phyloP scores from a whole-genome alignment of 2,329 filamentous ascomycete species.

The Aquanectria penicillioides region DNA sequence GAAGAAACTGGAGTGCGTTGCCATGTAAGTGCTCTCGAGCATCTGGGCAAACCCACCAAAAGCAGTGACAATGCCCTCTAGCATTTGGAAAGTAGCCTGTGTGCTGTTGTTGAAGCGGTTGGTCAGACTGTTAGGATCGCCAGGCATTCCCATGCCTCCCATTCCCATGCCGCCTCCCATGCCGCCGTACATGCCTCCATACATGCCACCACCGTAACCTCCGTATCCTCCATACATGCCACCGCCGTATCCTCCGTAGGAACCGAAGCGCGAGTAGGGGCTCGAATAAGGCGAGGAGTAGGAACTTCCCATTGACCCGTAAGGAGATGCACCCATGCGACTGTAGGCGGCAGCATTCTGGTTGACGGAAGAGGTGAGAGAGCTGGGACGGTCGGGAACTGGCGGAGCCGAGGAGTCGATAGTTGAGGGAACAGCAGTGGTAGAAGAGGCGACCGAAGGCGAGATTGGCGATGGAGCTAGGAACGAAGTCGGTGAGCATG shows the following conservation, averaged over 20 bases:
- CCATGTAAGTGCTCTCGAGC: constrained; percentile 99
- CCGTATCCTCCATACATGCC: constrained; percentile 49
- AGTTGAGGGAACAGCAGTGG: constrained; percentile 52
- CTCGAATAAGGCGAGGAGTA: constrained; percentile 52
- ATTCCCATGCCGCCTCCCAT: constrained; percentile 51
- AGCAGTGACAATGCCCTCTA: constrained; percentile 94
- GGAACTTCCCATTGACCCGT: constrained; percentile 52
- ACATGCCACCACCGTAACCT: constrained; percentile 48
- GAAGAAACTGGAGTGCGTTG: constrained; percentile 98
- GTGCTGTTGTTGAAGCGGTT: constrained; percentile 95
- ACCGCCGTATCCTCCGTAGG: constrained; percentile 53
- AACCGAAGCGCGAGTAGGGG: constrained; percentile 55
- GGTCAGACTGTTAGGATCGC: constrained; percentile 94
- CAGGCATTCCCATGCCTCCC: constrained; percentile 66
- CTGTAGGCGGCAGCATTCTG: constrained; percentile 89
- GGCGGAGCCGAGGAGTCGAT: constrained; percentile 65
- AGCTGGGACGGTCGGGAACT: constrained; percentile 82
- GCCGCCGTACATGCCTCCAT: constrained; percentile 55
- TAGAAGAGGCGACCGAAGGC: constrained; percentile 53
- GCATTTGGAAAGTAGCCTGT: constrained; percentile 96
- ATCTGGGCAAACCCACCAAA: constrained; percentile 99
- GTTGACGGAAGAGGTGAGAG: constrained; percentile 82
- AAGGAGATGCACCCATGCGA: constrained; percentile 63
- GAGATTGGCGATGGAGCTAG: constrained; percentile 53
- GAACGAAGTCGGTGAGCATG: constrained; percentile 34